Evolutionary conservation across 257 asterid species (phyloP).

Genomic region (Penstemon newberryi): DNA sequence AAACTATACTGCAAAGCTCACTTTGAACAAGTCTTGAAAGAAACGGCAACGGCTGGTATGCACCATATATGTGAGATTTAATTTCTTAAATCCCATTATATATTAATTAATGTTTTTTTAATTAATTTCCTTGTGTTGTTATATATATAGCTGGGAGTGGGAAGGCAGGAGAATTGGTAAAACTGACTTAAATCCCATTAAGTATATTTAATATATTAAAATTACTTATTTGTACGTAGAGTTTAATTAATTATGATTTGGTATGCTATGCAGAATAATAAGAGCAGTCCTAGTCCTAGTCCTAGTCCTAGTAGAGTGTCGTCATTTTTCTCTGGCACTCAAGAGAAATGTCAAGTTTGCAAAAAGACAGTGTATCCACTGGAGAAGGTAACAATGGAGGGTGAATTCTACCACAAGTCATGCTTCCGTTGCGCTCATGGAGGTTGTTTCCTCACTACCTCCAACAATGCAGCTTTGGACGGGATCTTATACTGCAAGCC

Average conservation of each 20-base stretch:
- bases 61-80: conserved; percentile 42
- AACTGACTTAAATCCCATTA: neutral
- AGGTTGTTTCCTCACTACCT: conserved; percentile 68
- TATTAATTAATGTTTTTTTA: neutral
- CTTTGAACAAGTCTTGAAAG: conserved; percentile 60
- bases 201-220: neutral
- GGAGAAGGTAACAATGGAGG: conserved; percentile 77
- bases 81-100: too few relatives aligned
- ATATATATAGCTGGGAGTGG: conserved; percentile 31
- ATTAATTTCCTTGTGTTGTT: neutral
- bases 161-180: conserved; percentile 49
- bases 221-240: neutral
- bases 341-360: conserved; percentile 65
- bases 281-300: too few relatives aligned
- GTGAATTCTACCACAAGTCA: conserved; percentile 66
- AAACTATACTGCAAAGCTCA: conserved; percentile 61
- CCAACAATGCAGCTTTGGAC: conserved; percentile 78
- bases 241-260: neutral
- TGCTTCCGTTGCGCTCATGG: conserved; percentile 92
- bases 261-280: too few relatives aligned
- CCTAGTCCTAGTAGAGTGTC: conserved; percentile 46
- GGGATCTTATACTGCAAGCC: conserved; percentile 80
- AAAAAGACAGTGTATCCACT: conserved; percentile 61
- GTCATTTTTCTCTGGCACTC: conserved; percentile 60
- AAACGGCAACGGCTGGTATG: conserved; percentile 48